Evolutionary conservation across 768 basidiomycete genomes (phyloP).

Genomic region (Boletus sensibilis): DNA sequence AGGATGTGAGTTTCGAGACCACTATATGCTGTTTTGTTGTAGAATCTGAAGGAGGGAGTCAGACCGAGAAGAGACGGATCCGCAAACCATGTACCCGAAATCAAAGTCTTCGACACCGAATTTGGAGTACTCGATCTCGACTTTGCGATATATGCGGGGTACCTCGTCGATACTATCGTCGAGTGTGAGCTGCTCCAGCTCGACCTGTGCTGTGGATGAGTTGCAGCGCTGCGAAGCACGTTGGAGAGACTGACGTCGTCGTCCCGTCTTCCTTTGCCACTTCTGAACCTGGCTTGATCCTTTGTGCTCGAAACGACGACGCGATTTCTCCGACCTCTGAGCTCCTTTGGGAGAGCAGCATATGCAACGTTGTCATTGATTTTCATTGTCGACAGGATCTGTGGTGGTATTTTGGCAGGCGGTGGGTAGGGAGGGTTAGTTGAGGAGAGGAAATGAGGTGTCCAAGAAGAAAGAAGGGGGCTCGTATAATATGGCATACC

Average conservation of each 20-base stretch:
- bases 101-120: constrained; percentile 99
- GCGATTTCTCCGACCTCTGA: constrained; percentile 82
- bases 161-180: constrained; percentile 59
- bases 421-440: constrained; percentile 56
- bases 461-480: constrained; percentile 67
- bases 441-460: constrained; percentile 53
- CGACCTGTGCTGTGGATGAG: constrained; percentile 38
- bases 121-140: constrained; percentile 97
- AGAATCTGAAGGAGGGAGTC: constrained; percentile 57
- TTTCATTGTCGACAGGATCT: constrained; percentile 76
- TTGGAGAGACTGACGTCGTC: constrained; percentile 37
- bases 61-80: neutral
- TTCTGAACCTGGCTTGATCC: constrained; percentile 78
- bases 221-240: neutral
- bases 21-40: constrained; percentile 87
- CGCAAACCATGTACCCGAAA: constrained; percentile 64
- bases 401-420: constrained; percentile 74
- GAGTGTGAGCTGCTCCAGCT: constrained; percentile 51
- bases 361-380: constrained; percentile 89
- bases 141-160: constrained; percentile 81
- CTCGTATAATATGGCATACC: constrained; percentile 84
- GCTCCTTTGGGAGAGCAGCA: constrained; percentile 81
- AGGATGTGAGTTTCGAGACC: constrained; percentile 96
- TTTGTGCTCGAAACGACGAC: constrained; percentile 46
- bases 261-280: constrained; percentile 59